phyloP scores from a whole-genome alignment of 768 basidiomycete genomes.

The Mycena latifolia region DNA sequence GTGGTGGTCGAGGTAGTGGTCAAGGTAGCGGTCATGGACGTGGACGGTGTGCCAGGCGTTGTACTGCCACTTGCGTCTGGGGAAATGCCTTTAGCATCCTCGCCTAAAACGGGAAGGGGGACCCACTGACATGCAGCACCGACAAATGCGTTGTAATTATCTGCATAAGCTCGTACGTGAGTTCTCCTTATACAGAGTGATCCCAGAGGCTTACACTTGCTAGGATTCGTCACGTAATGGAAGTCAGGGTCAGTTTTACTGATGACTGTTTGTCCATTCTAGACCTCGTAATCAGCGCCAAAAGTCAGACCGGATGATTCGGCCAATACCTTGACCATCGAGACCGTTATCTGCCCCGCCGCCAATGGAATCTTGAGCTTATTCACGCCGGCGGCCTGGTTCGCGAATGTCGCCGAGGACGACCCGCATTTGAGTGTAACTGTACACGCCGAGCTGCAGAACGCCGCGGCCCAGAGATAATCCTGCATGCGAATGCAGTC shows the following conservation, averaged over 20 bases:
- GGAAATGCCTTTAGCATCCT: not conserved
- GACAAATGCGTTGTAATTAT: conserved; percentile 76
- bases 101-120: conserved; percentile 4
- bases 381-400: conserved; percentile 65
- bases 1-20: too few species aligned
- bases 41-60: conserved; percentile 13
- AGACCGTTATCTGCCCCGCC: conserved; percentile 68
- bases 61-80: conserved; percentile 3
- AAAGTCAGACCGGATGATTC: not conserved
- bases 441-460: conserved; percentile 63
- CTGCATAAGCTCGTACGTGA: conserved; percentile 48
- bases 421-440: conserved; percentile 64
- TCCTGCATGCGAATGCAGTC: conserved; percentile 52
- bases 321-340: conserved; percentile 55
- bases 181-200: conserved; percentile 39
- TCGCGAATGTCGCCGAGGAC: conserved; percentile 52
- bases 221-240: conserved; percentile 50
- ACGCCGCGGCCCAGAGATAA: conserved; percentile 76
- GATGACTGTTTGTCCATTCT: conserved; percentile 61
- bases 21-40: not conserved
- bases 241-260: conserved; percentile 62
- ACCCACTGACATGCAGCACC: conserved; percentile 56
- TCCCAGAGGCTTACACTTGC: conserved; percentile 48
- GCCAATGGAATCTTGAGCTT: conserved; percentile 71
- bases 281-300: not conserved